Conservation (phyloP, 83 land plant species). For the Thuja plicata region DNA sequence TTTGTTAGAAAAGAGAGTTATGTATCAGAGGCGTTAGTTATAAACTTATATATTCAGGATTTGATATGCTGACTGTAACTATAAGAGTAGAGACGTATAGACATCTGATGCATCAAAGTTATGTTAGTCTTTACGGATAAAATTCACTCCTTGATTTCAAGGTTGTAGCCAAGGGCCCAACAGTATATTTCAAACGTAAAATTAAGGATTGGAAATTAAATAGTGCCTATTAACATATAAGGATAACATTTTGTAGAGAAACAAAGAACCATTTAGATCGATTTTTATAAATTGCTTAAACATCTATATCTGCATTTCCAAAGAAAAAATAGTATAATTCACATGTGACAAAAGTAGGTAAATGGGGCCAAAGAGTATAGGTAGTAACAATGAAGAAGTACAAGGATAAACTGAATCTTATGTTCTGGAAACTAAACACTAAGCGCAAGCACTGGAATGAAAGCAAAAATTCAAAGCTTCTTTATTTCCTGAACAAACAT, state of each 20-base stretch:
- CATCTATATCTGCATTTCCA: background rate
- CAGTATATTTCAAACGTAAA: background rate
- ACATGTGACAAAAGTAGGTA: background rate
- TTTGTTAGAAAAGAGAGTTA: background rate
- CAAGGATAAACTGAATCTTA: background rate
- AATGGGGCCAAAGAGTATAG: no score
- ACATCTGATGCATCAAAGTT: background rate
- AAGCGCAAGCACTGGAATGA: background rate
- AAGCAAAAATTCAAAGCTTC: background rate
- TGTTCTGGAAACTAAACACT: background rate
- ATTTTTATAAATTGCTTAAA: background rate
- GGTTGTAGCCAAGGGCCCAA: background rate
- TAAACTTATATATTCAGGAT: background rate
- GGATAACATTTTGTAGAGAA: background rate
- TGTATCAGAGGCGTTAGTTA: background rate
- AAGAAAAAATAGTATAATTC: no score
- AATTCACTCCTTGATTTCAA: background rate
- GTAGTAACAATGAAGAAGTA: background rate
- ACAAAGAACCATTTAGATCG: background rate
- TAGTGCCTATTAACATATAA: background rate
- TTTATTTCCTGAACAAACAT: background rate
- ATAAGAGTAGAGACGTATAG: background rate
- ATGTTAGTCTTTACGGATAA: background rate
- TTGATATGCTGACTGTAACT: background rate
- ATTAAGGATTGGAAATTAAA: background rate